A percentile compares a stretch with the other conserved stretches of the same genome.
phyloP scores from a whole-genome alignment of 306 rosid species.

The Luffa aegyptiaca region DNA sequence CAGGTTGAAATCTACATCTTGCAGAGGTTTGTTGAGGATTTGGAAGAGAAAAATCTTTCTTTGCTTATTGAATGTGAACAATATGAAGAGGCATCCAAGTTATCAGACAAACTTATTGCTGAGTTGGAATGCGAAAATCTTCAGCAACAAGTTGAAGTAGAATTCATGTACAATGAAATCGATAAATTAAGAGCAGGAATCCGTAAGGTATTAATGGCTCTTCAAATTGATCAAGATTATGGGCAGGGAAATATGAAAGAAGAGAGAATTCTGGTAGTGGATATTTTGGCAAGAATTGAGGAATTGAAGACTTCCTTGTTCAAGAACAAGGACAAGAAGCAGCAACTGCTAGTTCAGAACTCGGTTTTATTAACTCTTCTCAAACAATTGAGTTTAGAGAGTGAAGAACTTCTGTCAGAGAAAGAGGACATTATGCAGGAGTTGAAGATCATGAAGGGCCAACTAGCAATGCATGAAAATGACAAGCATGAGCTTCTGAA shows the following conservation, averaged over 20 bases:
- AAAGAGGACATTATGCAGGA: conserved; percentile 39
- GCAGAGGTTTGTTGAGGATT: conserved; percentile 84
- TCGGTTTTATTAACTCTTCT: conserved; percentile 59
- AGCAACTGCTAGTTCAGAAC: conserved; percentile 57
- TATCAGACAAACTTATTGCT: conserved; percentile 61
- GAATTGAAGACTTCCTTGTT: conserved; percentile 47
- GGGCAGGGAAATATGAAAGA: conserved; percentile 30
- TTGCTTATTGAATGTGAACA: conserved; percentile 61
- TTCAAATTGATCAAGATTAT: conserved; percentile 37
- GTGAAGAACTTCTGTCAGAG: conserved; percentile 34
- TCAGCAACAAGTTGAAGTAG: conserved; percentile 81
- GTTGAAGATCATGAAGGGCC: conserved; percentile 32
- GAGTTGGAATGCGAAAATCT: conserved; percentile 95
- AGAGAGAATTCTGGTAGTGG: conserved; percentile 38
- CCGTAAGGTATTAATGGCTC: conserved; percentile 51
- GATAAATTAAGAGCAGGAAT: conserved; percentile 56
- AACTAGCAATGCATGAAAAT: conserved; percentile 32
- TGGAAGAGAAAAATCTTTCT: conserved; percentile 68
- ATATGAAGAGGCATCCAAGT: conserved; percentile 58
- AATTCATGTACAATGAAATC: conserved; percentile 71
- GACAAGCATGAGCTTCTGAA: conserved; percentile 54
- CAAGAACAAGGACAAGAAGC: conserved; percentile 62
- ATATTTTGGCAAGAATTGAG: conserved; percentile 52
- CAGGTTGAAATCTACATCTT: conserved; percentile 89
- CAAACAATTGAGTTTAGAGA: conserved; percentile 44